These are phyloP conservation scores for Mucor mucedo DNA, from an alignment of 371 early-diverging fungal genomes.

Conservation along the genomic window DNA sequence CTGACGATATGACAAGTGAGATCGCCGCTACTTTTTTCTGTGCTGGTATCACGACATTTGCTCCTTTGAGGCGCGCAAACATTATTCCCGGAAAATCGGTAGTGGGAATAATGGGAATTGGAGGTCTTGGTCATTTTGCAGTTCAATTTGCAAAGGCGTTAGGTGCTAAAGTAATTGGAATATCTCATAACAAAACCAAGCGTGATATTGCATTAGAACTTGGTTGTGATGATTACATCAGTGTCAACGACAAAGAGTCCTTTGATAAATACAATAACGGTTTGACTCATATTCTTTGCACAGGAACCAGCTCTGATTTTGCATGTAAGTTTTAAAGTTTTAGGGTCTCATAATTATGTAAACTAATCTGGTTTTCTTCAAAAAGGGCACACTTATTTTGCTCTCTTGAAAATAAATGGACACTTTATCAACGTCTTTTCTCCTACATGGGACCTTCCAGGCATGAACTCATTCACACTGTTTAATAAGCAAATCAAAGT, in stretches of 20 bases:
- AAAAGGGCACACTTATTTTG: constrained; percentile 38
- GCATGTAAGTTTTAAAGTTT: constrained; percentile 8
- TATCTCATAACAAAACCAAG: constrained; percentile 44
- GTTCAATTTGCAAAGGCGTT: constrained; percentile 59
- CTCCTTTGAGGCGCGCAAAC: constrained; percentile 58
- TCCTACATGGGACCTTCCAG: no score
- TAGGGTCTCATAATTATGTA: not conserved
- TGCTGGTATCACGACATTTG: constrained; percentile 26
- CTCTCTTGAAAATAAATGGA: not conserved
- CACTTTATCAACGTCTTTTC: no score
- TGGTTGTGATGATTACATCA: constrained; percentile 46
- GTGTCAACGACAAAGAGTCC: constrained; percentile 37
- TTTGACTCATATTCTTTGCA: constrained; percentile 43
- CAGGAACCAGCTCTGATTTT: constrained; percentile 26
- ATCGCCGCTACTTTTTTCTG: constrained; percentile 13
- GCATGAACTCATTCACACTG: constrained; percentile 1
- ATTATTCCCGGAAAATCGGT: constrained; percentile 46
- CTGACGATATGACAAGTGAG: constrained; percentile 51
- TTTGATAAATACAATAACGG: constrained; percentile 54
- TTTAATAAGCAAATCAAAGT: constrained; percentile 44
- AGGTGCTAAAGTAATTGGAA: constrained; percentile 71
- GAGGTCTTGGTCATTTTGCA: constrained; percentile 76
- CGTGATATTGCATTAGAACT: constrained; percentile 40
- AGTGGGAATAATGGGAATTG: constrained; percentile 64
- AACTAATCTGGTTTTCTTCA: not conserved